Evolutionary conservation across 176 grass and related monocot genomes (phyloP).

Genomic region (Lolium rigidum): DNA sequence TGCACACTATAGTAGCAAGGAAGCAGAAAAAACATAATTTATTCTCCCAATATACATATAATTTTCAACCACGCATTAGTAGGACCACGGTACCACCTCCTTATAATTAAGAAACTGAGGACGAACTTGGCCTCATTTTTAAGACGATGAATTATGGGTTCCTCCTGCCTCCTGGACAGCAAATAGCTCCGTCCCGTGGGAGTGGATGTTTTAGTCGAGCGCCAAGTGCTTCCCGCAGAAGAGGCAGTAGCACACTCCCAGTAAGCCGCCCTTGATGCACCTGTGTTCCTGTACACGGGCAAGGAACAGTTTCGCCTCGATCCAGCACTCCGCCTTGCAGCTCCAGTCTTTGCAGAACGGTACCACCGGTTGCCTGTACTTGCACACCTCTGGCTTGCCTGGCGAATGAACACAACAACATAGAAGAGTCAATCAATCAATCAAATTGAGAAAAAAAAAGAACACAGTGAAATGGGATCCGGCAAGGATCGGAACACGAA

Average conservation of each 20-base stretch:
- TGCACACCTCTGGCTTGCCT: neutral
- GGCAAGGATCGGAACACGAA: neutral
- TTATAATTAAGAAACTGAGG: neutral
- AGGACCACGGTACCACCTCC: neutral
- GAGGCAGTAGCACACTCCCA: neutral
- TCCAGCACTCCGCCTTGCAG: conserved; percentile 34
- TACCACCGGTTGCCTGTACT: neutral
- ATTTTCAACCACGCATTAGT: neutral
- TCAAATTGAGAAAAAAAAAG: neutral
- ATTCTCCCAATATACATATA: neutral
- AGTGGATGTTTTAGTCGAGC: neutral
- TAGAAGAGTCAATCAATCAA: too few species aligned
- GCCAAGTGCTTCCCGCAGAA: neutral
- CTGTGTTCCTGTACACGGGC: neutral
- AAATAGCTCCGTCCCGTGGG: neutral
- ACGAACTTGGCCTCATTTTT: neutral
- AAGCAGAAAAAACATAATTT: neutral
- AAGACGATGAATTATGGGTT: neutral
- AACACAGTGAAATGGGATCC: neutral
- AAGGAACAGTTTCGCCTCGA: neutral
- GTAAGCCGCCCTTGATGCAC: conserved; percentile 11
- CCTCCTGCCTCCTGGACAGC: neutral
- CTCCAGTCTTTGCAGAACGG: conserved; percentile 28
- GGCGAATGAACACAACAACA: neutral
- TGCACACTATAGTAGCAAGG: neutral